Evolutionary conservation across 2,329 filamentous ascomycete species (phyloP).

Genomic region (Fusarium robinianum): DNA sequence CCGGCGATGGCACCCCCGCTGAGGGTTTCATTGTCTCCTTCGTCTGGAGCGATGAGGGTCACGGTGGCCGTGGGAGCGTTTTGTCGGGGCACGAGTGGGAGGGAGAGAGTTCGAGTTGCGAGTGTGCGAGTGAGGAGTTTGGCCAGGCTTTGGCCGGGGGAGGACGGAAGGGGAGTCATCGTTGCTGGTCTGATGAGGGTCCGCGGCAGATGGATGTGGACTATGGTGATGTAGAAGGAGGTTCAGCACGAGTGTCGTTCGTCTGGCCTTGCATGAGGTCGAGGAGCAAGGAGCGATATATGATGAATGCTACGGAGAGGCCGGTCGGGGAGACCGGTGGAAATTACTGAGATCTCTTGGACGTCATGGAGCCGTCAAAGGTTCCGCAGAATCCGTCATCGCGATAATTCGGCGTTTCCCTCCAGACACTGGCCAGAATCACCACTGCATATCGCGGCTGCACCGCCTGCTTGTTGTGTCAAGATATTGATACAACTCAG

Average conservation of each 20-base stretch:
- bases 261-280: too few species aligned
- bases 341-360: constrained; percentile 3
- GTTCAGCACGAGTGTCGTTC: too few species aligned
- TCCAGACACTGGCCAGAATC: not conserved
- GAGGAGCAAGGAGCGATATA: constrained; percentile 5
- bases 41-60: constrained; percentile 36
- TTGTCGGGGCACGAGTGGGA: constrained; percentile 26
- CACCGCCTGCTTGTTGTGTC: constrained; percentile 8
- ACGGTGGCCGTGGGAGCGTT: constrained; percentile 34
- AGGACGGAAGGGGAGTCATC: constrained; percentile 24
- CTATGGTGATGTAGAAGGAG: too few species aligned
- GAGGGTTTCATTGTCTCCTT: constrained; percentile 37
- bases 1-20: constrained; percentile 56
- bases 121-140: constrained; percentile 19
- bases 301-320: not conserved
- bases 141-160: constrained; percentile 19
- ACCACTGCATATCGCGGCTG: constrained; percentile 14
- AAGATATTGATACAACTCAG: constrained; percentile 2
- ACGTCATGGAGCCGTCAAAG: constrained; percentile 28
- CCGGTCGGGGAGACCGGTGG: constrained; percentile 7
- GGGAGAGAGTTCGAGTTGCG: constrained; percentile 19
- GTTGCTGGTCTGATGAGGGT: not conserved
- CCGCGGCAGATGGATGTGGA: not conserved
- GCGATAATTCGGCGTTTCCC: too few species aligned
- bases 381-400: constrained; percentile 14